Conservation (phyloP, 83 land plant species). For the Thuja plicata region DNA sequence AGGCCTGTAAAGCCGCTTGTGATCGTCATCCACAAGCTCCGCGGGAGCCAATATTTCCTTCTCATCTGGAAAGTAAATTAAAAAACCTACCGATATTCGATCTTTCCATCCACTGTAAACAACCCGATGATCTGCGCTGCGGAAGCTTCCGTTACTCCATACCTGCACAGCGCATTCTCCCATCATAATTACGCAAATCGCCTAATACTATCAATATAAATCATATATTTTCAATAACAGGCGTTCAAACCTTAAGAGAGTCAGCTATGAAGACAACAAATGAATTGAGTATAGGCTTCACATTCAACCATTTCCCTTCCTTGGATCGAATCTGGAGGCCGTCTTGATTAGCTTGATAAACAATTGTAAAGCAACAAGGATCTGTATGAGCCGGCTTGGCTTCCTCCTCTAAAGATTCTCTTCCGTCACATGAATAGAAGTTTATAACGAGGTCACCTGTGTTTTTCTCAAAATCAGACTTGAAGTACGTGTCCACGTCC, state of each 20-base stretch:
- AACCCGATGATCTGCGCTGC: background rate
- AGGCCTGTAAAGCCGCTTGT: no score
- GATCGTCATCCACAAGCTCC: background rate
- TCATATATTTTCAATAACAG: no score
- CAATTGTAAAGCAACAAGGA: background rate
- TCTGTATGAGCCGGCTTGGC: background rate
- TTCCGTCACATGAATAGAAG: background rate
- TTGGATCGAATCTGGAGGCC: background rate
- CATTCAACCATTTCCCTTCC: background rate
- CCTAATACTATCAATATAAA: no score
- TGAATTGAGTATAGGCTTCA: background rate
- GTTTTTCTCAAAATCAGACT: background rate
- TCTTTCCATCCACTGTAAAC: background rate
- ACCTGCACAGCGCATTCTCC: background rate
- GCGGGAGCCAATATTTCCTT: background rate
- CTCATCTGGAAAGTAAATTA: background rate
- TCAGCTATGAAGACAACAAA: background rate
- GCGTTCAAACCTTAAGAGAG: background rate
- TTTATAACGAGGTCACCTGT: background rate
- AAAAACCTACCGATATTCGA: background rate
- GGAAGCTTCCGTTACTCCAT: background rate
- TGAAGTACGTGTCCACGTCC: background rate
- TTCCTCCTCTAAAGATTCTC: background rate
- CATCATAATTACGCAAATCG: no score
- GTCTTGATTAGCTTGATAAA: background rate